Base-by-base conservation (phyloP, 2,329 filamentous ascomycete genomes). In the Aspergillus sp. region DNA sequence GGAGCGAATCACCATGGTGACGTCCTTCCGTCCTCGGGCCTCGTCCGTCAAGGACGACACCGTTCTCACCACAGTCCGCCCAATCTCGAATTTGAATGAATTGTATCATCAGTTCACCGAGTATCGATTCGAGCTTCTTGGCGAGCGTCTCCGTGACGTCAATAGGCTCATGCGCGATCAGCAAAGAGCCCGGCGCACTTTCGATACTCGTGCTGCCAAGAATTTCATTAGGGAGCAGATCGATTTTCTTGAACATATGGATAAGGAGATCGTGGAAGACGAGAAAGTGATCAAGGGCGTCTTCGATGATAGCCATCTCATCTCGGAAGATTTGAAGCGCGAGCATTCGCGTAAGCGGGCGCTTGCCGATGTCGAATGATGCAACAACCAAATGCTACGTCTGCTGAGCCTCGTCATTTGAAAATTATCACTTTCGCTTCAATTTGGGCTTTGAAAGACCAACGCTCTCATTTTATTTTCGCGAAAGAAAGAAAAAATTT, bases 1-100 rank as follows among this genome's bases (percentile, higher is more conserved):
- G 23, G 87, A 89, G 72, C 83, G 87, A 36, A 88, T 90, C 73
- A 85, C 80, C 47, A 86, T 87, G 76, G 86, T 90, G 54, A 90
- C 87, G 0, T 86, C 85, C 4, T 89, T 89, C 76, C 81, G 88
- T 9, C 86, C 87, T 2, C 82, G 81, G 55, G 81, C 79, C 21
- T 78, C 86, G 2, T 76, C 76, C 19, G 68, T 85, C 45, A 80
- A 79, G 15, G 88, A 90, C 67, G 86, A 89, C 66, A 84, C 84
- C 1, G 84, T 85, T 3, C 78, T 90, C 43, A 85, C 81, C 3
- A 87, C 84, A 0, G 83, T 88, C 13, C 82, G 86, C 1, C 78
- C 78, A 1, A 84, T 89, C 63, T 87, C 85, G 3, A 76, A 87
- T 62, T 74, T 86, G 2, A 76, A 78, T 0, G 81, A 85, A 65